These are phyloP conservation scores for Catunica adiposa DNA, from an alignment of 2,329 filamentous ascomycete genomes.

Conservation along the genomic window DNA sequence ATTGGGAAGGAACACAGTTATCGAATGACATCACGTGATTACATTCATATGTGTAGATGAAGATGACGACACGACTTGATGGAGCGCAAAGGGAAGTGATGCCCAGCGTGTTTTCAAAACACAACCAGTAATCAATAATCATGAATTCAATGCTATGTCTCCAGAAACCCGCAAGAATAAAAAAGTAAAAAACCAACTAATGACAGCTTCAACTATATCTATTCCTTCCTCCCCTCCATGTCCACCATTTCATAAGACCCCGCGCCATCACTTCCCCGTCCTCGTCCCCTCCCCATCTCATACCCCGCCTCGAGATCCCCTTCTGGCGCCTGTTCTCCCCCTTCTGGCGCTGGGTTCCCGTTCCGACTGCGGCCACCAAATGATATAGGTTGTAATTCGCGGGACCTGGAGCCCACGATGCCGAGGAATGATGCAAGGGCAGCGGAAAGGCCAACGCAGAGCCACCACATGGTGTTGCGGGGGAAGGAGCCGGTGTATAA, in stretches of 20 bases:
- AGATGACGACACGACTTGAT: too few relatives aligned
- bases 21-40: too few relatives aligned
- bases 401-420: constrained; percentile 81
- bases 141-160: background rate
- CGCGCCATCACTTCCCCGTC: constrained; percentile 35
- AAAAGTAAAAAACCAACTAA: background rate
- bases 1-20: too few relatives aligned
- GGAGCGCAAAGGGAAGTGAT: background rate
- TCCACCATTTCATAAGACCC: constrained; percentile 52
- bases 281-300: constrained; percentile 32
- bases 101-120: background rate
- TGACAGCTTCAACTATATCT: background rate
- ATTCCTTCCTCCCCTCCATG: constrained; percentile 23
- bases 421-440: constrained; percentile 42
- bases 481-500: constrained; percentile 67
- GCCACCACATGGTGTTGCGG: constrained; percentile 75
- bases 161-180: background rate
- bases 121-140: background rate
- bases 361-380: constrained; percentile 48
- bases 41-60: too few relatives aligned
- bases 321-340: constrained; percentile 12
- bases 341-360: constrained; percentile 12
- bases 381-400: constrained; percentile 74
- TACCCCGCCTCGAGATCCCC: constrained; percentile 35
- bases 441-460: constrained; percentile 33